phyloP scores from a whole-genome alignment of 768 basidiomycete genomes.

The Cystofilobasidium capitatum region DNA sequence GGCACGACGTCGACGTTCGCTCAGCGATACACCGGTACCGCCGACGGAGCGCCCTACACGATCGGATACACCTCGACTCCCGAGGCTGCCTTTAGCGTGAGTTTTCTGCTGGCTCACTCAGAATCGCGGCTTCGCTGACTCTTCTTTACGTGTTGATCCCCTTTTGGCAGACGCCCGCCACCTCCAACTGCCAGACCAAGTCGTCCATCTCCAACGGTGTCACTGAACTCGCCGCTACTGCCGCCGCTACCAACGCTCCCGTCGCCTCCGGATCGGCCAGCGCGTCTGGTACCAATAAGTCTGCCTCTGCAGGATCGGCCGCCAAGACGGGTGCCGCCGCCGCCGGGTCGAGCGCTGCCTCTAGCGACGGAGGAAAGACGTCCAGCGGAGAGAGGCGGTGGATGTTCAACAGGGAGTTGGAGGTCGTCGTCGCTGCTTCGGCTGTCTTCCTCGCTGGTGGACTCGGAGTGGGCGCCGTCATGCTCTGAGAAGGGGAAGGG shows the following conservation, averaged over 20 bases:
- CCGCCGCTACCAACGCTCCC: neutral
- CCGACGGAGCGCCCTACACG: neutral
- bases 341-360: neutral
- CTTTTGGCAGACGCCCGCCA: neutral
- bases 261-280: neutral
- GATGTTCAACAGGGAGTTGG: neutral
- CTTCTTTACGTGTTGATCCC: too few relatives aligned
- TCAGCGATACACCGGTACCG: slow-evolving; percentile 31
- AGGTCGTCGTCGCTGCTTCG: neutral
- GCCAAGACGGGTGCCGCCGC: neutral
- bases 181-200: neutral
- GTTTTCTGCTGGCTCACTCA: neutral
- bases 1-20: slow-evolving; percentile 39
- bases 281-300: neutral
- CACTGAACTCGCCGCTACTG: neutral
- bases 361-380: neutral
- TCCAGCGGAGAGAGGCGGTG: neutral
- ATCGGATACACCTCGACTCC: neutral
- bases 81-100: neutral
- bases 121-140: too few relatives aligned
- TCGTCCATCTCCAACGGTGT: slow-evolving; percentile 1
- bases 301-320: neutral
- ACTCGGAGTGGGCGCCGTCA: neutral
- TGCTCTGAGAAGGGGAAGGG: neutral
- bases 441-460: neutral